Evolutionary conservation across 1,139 yeast genomes (phyloP), one percentile per base, ranked within the genome.

Genomic region (Suhomyces bolitotheri): DNA sequence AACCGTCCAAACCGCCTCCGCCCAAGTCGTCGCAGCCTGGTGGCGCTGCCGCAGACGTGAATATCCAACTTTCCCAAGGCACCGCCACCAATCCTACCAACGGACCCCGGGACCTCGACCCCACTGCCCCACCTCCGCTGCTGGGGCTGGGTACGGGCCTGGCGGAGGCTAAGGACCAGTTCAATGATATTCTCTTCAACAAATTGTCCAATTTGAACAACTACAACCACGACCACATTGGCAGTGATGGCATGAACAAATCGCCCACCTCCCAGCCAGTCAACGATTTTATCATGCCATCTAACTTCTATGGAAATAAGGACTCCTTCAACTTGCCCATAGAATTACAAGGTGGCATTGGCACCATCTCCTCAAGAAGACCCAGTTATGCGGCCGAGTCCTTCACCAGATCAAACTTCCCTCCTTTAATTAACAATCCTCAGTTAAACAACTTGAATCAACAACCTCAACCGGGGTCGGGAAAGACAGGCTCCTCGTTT

Each of bases 351-450:
- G 84, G 85, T 22, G 86, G 86, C 0, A 64, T 80, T 3, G 78
- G 79, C 11, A 77, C 69, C 39, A 78, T 80, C 27, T 73, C 77
- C 17, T 73, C 82, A 7, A 66, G 86, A 56, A 66, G 86, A 54
- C 85, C 85, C 21, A 70, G 79, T 40, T 79, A 76, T 48, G 79
- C 84, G 5, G 85, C 85, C 7, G 86, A 80, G 49, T 64, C 75
- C 10, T 71, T 71, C 45, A 73, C 77, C 5, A 58, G 78, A 33
- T 61, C 64, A 32, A 39, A 36, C 35, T 43, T 46, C 28, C 49
- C 47, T 5, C 44, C 46, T 7, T 30, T 46, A 11, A 33, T 40
- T 26, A 34, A 34, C 33, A 43, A 40, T 22, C 22, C 32, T 6
- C 38, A 34, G 11, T 31, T 43, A 34, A 33, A 30, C 31, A 34